phyloP scores from a whole-genome alignment of 352 stramenopile genomes.

The Phytophthora aleatoria region DNA sequence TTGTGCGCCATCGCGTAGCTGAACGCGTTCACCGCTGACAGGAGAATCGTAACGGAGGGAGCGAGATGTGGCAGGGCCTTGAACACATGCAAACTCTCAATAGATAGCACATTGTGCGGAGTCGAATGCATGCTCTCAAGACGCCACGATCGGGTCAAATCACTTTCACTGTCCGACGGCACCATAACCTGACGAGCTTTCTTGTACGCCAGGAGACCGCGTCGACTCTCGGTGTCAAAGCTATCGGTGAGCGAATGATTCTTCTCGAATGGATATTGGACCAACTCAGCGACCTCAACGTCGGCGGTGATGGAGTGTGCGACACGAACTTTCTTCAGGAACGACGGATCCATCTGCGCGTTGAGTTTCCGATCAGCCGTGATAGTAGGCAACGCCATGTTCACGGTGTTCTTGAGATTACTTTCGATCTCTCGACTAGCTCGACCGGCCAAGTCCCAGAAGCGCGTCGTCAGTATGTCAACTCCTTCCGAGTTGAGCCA shows the following conservation, averaged over 20 bases:
- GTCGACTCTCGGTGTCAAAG: slow-evolving; percentile 13
- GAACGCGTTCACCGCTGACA: slow-evolving; percentile 53
- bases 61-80: slow-evolving; percentile 57
- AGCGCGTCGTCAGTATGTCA: slow-evolving; percentile 22
- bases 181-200: slow-evolving; percentile 11
- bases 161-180: slow-evolving; percentile 5
- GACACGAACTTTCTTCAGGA: slow-evolving; percentile 33
- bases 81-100: slow-evolving; percentile 63
- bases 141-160: slow-evolving; percentile 20
- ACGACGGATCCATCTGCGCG: slow-evolving; percentile 25
- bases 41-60: slow-evolving; percentile 48
- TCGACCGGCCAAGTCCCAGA: slow-evolving; percentile 47
- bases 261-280: slow-evolving; percentile 36
- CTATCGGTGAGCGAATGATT: slow-evolving; percentile 22
- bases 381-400: slow-evolving; percentile 33
- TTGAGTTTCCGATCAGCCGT: slow-evolving; percentile 39
- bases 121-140: slow-evolving; percentile 14
- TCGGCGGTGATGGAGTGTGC: slow-evolving; percentile 37
- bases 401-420: slow-evolving; percentile 32
- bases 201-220: slow-evolving; percentile 19
- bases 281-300: slow-evolving; percentile 29
- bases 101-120: slow-evolving; percentile 14
- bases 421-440: slow-evolving; percentile 28
- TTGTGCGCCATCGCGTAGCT: slow-evolving; percentile 73
- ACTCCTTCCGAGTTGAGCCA: slow-evolving; percentile 33